Evolutionary conservation across 192 early-diverging fungal genomes (phyloP).

Genomic region (Paraglomus brasilianum): DNA sequence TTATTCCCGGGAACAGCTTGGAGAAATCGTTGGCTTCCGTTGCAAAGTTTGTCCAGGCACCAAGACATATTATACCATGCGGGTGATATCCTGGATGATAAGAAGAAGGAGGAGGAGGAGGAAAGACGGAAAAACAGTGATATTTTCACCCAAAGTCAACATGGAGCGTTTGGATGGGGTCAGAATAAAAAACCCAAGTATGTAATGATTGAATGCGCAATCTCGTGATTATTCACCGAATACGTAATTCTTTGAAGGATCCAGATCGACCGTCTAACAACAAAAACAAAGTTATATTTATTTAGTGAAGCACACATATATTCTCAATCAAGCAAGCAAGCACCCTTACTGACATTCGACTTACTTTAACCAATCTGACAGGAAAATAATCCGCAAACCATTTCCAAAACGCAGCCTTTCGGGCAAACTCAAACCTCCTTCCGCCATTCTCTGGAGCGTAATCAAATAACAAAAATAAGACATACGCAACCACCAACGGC

Average conservation of each 20-base stretch:
- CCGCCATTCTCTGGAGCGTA: constrained; percentile 71
- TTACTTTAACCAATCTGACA: constrained; percentile 57
- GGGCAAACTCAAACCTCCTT: constrained; percentile 45
- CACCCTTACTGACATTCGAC: background rate
- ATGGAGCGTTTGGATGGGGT: background rate
- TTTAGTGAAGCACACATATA: background rate
- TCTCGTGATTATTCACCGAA: constrained; percentile 52
- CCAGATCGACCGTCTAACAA: constrained; percentile 69
- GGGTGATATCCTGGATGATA: constrained; percentile 61
- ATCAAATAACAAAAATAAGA: constrained; percentile 69
- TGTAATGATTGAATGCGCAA: background rate
- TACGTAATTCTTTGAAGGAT: constrained; percentile 79
- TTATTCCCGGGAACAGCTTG: constrained; percentile 73
- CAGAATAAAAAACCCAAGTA: too few relatives aligned
- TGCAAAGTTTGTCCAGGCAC: constrained; percentile 76
- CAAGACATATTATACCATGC: constrained; percentile 81
- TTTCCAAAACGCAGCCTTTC: constrained; percentile 55
- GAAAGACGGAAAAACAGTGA: background rate
- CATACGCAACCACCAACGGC: constrained; percentile 64
- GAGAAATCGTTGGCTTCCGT: constrained; percentile 78
- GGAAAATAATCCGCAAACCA: constrained; percentile 75
- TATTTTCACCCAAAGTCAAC: background rate
- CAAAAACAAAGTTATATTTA: background rate
- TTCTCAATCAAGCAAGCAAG: background rate
- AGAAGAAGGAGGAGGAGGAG: too few relatives aligned